Evolutionary conservation across 805 yeast species (phyloP).

Genomic region (Debaryomyces castellii): DNA sequence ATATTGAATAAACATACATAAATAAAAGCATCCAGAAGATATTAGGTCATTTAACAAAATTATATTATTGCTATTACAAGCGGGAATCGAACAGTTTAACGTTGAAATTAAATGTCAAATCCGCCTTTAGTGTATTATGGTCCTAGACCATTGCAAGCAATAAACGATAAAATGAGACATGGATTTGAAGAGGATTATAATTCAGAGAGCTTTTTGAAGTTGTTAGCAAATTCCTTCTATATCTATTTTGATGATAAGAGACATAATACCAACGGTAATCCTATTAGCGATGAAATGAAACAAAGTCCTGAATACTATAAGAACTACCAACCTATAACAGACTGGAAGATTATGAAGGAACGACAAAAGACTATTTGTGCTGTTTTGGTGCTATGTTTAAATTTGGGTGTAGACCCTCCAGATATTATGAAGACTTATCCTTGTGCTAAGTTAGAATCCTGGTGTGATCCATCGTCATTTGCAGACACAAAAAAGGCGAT

Average conservation of each 20-base stretch:
- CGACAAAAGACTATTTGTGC: slow-evolving; percentile 92
- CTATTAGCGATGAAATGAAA: slow-evolving; percentile 58
- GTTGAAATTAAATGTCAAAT: slow-evolving; percentile 3
- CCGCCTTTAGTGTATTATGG: slow-evolving; percentile 19
- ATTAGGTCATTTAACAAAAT: neutral
- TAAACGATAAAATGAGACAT: slow-evolving; percentile 59
- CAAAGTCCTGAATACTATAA: slow-evolving; percentile 35
- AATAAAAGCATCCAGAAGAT: neutral
- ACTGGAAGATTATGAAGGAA: slow-evolving; percentile 90
- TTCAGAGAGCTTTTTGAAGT: slow-evolving; percentile 53
- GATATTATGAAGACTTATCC: slow-evolving; percentile 92
- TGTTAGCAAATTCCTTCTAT: slow-evolving; percentile 66
- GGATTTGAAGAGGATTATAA: slow-evolving; percentile 65
- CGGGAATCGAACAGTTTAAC: neutral
- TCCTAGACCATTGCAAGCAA: slow-evolving; percentile 42
- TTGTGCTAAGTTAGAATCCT: slow-evolving; percentile 87
- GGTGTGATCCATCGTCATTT: slow-evolving; percentile 84
- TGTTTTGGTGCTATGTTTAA: slow-evolving; percentile 85
- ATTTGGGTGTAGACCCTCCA: slow-evolving; percentile 96
- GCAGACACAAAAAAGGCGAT: slow-evolving; percentile 88
- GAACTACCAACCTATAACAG: slow-evolving; percentile 69
- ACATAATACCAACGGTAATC: slow-evolving; percentile 87
- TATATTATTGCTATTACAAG: neutral
- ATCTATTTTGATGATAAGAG: slow-evolving; percentile 90
- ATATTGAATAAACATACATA: neutral